A percentile compares a stretch with the other conserved stretches of the same genome.
phyloP scores from a whole-genome alignment of 306 rosid genomes.

The Begonia masoniana region DNA sequence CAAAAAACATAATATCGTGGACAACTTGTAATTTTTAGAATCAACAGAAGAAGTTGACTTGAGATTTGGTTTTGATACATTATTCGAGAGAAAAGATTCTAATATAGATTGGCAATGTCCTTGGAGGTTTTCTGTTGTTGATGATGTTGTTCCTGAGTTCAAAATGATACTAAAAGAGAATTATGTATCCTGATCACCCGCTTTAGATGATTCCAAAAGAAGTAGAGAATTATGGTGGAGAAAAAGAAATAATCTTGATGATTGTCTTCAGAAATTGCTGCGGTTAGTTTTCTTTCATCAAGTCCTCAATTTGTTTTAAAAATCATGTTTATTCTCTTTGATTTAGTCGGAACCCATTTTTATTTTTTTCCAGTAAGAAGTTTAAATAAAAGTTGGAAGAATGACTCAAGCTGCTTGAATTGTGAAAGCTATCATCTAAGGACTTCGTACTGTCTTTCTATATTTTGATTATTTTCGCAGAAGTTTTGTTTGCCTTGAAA shows the following conservation, averaged over 20 bases:
- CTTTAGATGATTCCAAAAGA: slow-evolving; percentile 37
- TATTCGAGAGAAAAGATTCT: slow-evolving; percentile 14
- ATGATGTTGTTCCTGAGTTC: slow-evolving; percentile 72
- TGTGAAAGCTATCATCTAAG: too few relatives aligned
- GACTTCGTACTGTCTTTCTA: too few relatives aligned
- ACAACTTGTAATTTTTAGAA: slow-evolving; percentile 15
- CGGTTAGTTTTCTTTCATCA: slow-evolving; percentile 28
- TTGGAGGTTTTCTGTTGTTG: too few relatives aligned
- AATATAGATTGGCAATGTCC: slow-evolving; percentile 65
- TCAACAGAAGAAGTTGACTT: slow-evolving; percentile 22
- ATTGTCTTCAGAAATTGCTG: slow-evolving; percentile 47
- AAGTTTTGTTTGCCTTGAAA: too few relatives aligned
- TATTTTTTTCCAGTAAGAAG: not conserved
- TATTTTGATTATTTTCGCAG: too few relatives aligned
- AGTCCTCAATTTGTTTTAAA: too few relatives aligned
- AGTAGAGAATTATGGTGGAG: slow-evolving; percentile 62
- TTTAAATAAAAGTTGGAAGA: not conserved
- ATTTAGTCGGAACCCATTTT: too few relatives aligned
- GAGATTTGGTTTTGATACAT: slow-evolving; percentile 19
- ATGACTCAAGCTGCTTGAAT: too few relatives aligned
- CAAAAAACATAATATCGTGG: not conserved
- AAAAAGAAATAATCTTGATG: slow-evolving; percentile 61
- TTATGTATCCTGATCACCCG: slow-evolving; percentile 28
- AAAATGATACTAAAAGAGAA: too few relatives aligned
- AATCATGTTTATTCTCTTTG: too few relatives aligned